A percentile compares a stretch with the other conserved stretches of the same genome.
phyloP scores from a whole-genome alignment of 2,329 filamentous ascomycete genomes.

The Fusarium clavum region DNA sequence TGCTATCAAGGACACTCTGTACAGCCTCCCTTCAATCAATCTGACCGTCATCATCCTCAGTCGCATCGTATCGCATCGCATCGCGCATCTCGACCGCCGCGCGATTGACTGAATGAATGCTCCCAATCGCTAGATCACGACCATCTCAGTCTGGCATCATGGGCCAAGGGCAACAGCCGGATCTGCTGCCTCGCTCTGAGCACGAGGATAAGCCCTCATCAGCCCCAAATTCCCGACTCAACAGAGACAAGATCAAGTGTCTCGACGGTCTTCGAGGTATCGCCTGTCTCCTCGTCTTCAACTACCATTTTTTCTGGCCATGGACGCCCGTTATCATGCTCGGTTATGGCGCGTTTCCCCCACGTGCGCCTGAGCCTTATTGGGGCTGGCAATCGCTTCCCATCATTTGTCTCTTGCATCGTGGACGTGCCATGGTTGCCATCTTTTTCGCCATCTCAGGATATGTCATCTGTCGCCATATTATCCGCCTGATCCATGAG shows the following conservation, averaged over 20 bases:
- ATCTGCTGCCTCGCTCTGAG: slow-evolving; percentile 35
- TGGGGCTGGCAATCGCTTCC: slow-evolving; percentile 50
- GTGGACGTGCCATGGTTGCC: slow-evolving; percentile 56
- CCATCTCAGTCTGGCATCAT: slow-evolving; percentile 33
- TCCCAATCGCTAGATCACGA: slow-evolving; percentile 32
- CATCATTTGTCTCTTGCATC: slow-evolving; percentile 55
- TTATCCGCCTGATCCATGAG: slow-evolving; percentile 53
- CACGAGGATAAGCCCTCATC: slow-evolving; percentile 21
- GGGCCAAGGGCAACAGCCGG: slow-evolving; percentile 28
- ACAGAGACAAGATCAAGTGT: slow-evolving; percentile 52
- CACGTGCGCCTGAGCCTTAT: slow-evolving; percentile 52
- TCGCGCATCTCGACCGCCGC: background rate
- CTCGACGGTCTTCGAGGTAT: slow-evolving; percentile 57
- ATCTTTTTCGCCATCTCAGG: slow-evolving; percentile 59
- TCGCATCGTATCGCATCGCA: background rate
- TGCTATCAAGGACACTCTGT: slow-evolving; percentile 35
- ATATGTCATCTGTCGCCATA: slow-evolving; percentile 56
- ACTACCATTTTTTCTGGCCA: slow-evolving; percentile 57
- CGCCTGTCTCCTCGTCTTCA: slow-evolving; percentile 57
- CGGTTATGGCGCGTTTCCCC: slow-evolving; percentile 54
- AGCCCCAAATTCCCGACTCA: slow-evolving; percentile 16
- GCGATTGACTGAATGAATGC: slow-evolving; percentile 28
- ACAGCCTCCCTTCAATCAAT: slow-evolving; percentile 22
- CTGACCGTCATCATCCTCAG: slow-evolving; percentile 3
- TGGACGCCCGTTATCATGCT: slow-evolving; percentile 56